These are phyloP conservation scores for Monosporozyma unispora DNA, from an alignment of 805 yeast species.

Conservation along the genomic window DNA sequence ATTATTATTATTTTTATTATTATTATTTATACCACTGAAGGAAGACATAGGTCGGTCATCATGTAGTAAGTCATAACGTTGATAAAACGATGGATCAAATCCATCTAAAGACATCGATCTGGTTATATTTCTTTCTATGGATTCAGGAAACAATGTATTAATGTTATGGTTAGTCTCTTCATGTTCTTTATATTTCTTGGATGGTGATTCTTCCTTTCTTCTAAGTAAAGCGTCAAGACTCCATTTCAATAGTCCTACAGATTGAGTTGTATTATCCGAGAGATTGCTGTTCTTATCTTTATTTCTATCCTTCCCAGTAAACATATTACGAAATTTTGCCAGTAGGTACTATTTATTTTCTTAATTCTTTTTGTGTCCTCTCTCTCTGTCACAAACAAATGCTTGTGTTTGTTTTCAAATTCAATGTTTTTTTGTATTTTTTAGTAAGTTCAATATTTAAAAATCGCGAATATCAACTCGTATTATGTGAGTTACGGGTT, in stretches of 20 bases:
- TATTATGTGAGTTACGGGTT: too few species aligned
- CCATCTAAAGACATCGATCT: conserved; percentile 25
- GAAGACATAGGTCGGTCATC: conserved; percentile 19
- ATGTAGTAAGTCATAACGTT: background rate
- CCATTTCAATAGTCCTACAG: conserved; percentile 16
- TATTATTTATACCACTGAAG: background rate
- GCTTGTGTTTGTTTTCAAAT: too few species aligned
- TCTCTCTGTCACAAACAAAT: too few species aligned
- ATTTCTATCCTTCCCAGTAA: too few species aligned
- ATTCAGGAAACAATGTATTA: background rate
- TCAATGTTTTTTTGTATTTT: too few species aligned
- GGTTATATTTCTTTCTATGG: background rate
- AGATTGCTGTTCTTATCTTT: background rate
- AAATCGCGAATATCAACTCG: too few species aligned
- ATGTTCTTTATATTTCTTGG: conserved; percentile 19
- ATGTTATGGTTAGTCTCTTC: background rate
- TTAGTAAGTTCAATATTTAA: too few species aligned
- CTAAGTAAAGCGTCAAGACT: conserved; percentile 28
- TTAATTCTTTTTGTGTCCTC: too few species aligned
- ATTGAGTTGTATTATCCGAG: background rate
- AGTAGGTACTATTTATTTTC: too few species aligned
- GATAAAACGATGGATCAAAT: conserved; percentile 13
- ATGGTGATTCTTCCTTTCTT: conserved; percentile 19
- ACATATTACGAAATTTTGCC: too few species aligned
- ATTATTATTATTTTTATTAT: too few species aligned